Evolutionary conservation across 139 green algal species (phyloP).

Genomic region (Penium margaritaceum): DNA sequence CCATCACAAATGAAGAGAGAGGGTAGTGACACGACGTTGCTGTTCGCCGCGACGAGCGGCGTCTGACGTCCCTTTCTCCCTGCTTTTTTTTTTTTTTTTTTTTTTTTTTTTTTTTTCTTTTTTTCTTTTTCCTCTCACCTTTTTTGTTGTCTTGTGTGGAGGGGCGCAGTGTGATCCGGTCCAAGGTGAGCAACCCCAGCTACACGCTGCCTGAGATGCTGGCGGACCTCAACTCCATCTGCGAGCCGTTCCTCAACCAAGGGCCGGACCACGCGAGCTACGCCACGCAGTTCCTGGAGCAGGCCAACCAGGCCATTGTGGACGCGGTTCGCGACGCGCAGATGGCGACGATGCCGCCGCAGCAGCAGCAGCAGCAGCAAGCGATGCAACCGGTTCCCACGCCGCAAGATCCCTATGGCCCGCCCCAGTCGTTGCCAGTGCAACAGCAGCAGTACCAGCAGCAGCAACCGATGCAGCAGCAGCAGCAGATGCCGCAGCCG

Average conservation of each 20-base stretch:
- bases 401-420: no score
- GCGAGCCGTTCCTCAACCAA: conserved; percentile 3
- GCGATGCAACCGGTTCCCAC: not conserved
- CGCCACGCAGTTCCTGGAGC: not conserved
- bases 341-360: not conserved
- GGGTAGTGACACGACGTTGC: no score
- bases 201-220: conserved; percentile 7
- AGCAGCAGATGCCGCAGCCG: not conserved
- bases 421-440: not conserved
- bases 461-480: not conserved
- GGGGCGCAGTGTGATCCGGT: not conserved
- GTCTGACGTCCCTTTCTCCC: no score
- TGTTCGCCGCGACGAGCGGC: no score
- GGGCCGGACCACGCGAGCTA: not conserved
- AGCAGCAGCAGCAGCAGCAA: conserved; percentile 1
- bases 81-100: not conserved
- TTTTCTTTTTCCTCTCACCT: no score
- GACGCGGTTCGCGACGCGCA: not conserved
- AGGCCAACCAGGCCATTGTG: not conserved
- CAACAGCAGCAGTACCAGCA: conserved; percentile 9
- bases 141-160: not conserved
- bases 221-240: conserved; percentile 6
- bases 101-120: not conserved
- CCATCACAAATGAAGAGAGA: no score
- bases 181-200: not conserved